Conservation (phyloP, 345 rosid species). For the Populus ilicifolia region DNA sequence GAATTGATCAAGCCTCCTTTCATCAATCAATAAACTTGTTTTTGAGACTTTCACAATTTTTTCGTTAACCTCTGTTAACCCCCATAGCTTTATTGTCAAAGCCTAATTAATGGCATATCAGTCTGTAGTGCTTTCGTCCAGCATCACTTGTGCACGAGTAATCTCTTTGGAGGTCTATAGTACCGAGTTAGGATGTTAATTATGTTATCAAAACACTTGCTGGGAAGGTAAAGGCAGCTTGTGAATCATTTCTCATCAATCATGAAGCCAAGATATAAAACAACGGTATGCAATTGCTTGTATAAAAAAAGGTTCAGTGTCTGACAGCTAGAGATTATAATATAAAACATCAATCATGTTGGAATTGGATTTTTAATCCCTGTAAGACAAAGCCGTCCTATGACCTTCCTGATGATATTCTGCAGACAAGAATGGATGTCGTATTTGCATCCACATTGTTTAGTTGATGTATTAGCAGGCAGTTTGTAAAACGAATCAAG, state of each 20-base stretch:
- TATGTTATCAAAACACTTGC: too few relatives aligned
- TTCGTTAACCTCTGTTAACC: too few relatives aligned
- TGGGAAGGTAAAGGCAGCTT: too few relatives aligned
- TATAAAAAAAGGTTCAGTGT: too few relatives aligned
- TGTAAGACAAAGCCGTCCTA: too few relatives aligned
- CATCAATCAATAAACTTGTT: neutral
- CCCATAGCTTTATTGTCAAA: neutral
- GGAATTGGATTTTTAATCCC: neutral
- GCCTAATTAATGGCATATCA: neutral
- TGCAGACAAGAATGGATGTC: neutral
- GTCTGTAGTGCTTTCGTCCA: neutral
- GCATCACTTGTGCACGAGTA: neutral
- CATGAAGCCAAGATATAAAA: too few relatives aligned
- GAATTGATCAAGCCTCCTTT: neutral
- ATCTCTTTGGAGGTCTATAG: neutral
- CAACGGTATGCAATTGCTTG: neutral
- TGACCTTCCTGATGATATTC: neutral
- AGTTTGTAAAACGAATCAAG: neutral
- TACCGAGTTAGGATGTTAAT: too few relatives aligned
- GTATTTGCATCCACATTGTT: too few relatives aligned
- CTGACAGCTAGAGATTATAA: too few relatives aligned
- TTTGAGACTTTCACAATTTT: too few relatives aligned
- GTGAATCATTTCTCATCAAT: neutral
- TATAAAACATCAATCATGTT: neutral
- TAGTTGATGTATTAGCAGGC: neutral